Evolutionary conservation across 768 basidiomycete species (phyloP).

Genomic region (Exsudoporus frostii): DNA sequence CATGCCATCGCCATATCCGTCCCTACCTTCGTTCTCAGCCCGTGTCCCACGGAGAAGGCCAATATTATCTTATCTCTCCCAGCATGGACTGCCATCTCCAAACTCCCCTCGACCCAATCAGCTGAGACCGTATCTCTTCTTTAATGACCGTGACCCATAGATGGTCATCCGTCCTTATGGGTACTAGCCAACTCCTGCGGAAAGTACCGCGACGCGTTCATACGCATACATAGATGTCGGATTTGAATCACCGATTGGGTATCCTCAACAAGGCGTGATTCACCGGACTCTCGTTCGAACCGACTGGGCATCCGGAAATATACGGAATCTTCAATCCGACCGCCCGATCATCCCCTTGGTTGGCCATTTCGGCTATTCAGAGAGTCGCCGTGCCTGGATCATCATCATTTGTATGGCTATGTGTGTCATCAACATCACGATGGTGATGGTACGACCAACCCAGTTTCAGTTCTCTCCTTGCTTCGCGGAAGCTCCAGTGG

Average conservation of each 20-base stretch:
- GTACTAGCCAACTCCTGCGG: background rate
- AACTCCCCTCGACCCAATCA: conserved; percentile 1
- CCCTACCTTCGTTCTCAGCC: conserved; percentile 5
- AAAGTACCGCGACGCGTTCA: conserved; percentile 1
- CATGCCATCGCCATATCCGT: background rate
- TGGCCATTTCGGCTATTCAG: conserved; percentile 7
- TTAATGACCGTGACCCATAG: conserved; percentile 18
- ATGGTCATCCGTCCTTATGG: conserved; percentile 1
- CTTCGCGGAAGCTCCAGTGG: conserved; percentile 19
- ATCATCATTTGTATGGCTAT: background rate
- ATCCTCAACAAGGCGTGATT: background rate
- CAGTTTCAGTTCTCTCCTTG: conserved; percentile 10
- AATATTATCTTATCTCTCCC: conserved; percentile 21
- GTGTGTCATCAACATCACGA: conserved; percentile 10
- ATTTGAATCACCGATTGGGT: conserved; percentile 4
- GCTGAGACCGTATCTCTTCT: background rate
- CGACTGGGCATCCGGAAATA: conserved; percentile 6
- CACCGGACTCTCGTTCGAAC: background rate
- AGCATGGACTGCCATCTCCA: conserved; percentile 1
- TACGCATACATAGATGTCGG: background rate
- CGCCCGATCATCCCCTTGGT: background rate
- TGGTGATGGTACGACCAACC: conserved; percentile 3
- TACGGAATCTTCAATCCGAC: background rate
- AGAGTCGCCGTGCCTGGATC: conserved; percentile 9
- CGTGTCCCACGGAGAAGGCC: conserved; percentile 3